A percentile compares a stretch with the other conserved stretches of the same genome.
Conservation (phyloP, 768 basidiomycete species). For the Collybiopsis confluens region DNA sequence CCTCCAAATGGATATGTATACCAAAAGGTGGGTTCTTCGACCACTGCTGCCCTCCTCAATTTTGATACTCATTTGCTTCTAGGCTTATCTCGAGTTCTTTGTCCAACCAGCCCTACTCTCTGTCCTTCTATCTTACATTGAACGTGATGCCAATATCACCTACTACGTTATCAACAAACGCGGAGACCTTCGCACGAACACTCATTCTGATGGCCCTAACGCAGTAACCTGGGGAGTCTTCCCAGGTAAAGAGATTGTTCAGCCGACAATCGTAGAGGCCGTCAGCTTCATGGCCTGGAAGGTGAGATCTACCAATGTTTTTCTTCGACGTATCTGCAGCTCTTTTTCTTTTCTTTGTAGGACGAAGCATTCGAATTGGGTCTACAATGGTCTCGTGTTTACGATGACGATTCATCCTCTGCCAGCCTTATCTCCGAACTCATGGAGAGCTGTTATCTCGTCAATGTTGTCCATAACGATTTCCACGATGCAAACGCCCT, state of each 20-base stretch:
- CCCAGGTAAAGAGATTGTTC: slow-evolving; percentile 93
- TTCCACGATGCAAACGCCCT: slow-evolving; percentile 84
- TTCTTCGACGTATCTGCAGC: background rate
- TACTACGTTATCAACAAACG: slow-evolving; percentile 97
- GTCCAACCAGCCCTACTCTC: slow-evolving; percentile 72
- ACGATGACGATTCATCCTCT: slow-evolving; percentile 72
- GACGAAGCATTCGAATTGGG: slow-evolving; percentile 95
- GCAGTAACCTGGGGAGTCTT: slow-evolving; percentile 99
- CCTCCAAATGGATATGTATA: slow-evolving; percentile 92
- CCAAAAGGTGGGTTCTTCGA: slow-evolving; percentile 63
- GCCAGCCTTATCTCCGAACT: slow-evolving; percentile 71
- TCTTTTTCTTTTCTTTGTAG: slow-evolving; percentile 30
- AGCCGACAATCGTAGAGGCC: slow-evolving; percentile 95
- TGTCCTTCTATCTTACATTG: slow-evolving; percentile 74
- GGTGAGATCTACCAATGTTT: slow-evolving; percentile 34
- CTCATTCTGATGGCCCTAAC: slow-evolving; percentile 91
- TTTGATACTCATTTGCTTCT: background rate
- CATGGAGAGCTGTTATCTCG: slow-evolving; percentile 81
- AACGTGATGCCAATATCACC: slow-evolving; percentile 82
- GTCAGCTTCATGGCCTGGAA: slow-evolving; percentile 99
- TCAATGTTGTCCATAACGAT: slow-evolving; percentile 96
- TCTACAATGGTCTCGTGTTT: slow-evolving; percentile 84
- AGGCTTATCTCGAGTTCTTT: slow-evolving; percentile 98
- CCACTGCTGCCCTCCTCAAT: background rate
- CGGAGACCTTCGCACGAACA: slow-evolving; percentile 94